Conservation (phyloP, 2,329 filamentous ascomycete species). For the Fusarium piperis region DNA sequence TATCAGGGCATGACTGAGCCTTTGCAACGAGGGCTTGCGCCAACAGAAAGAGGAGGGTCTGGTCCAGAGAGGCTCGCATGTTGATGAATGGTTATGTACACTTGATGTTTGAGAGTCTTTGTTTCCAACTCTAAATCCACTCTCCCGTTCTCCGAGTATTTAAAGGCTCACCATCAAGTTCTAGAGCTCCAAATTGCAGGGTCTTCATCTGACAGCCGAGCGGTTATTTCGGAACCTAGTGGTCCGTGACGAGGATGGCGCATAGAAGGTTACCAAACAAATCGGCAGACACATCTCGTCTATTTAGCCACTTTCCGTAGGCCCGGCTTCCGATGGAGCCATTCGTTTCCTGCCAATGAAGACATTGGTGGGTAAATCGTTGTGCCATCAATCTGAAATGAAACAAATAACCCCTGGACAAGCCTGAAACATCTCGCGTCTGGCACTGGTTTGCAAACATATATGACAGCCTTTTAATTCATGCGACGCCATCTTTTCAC, state of each 20-base stretch:
- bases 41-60: constrained; percentile 6
- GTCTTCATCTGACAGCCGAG: neutral
- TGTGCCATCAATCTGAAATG: neutral
- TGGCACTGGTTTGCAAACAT: neutral
- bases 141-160: neutral
- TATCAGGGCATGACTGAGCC: constrained; percentile 48
- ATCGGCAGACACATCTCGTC: neutral
- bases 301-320: neutral
- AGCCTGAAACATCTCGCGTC: neutral
- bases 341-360: neutral
- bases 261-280: neutral
- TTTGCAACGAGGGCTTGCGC: constrained; percentile 12
- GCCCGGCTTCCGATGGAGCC: neutral
- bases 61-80: constrained; percentile 22
- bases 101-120: neutral
- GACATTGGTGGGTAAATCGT: neutral
- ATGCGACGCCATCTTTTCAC: constrained; percentile 25
- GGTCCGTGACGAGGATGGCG: neutral
- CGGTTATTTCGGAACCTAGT: neutral
- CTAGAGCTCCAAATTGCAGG: neutral
- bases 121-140: neutral
- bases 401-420: neutral
- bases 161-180: neutral
- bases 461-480: neutral
- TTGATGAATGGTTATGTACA: neutral